Conservation (phyloP, 345 rosid species). For the Combretum micranthum region DNA sequence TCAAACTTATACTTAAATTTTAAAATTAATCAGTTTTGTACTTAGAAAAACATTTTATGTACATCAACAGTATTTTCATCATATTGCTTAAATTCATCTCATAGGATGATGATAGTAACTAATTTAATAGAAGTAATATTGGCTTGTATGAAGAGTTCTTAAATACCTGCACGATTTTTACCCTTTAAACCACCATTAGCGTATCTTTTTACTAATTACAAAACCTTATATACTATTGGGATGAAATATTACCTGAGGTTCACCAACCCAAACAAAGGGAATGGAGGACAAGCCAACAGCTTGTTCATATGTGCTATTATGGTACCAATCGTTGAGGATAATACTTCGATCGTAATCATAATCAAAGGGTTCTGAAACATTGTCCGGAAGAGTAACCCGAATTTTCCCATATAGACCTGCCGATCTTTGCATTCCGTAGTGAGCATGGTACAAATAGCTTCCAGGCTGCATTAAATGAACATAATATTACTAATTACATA, state of each 20-base stretch:
- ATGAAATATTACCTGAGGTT: constrained; percentile 56
- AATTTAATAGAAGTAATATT: no score
- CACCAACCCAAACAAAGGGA: constrained; percentile 66
- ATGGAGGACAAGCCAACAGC: constrained; percentile 48
- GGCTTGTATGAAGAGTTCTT: no score
- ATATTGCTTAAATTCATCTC: no score
- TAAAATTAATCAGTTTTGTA: no score
- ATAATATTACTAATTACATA: background rate
- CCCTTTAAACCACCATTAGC: no score
- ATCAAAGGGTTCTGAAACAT: constrained; percentile 49
- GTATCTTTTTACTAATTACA: no score
- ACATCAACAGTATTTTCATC: no score
- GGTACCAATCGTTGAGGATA: constrained; percentile 74
- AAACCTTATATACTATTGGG: no score
- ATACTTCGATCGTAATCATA: constrained; percentile 58
- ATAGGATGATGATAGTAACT: no score
- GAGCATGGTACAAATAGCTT: constrained; percentile 69
- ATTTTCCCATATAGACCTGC: constrained; percentile 67
- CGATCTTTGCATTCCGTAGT: constrained; percentile 77
- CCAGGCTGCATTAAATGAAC: constrained; percentile 40
- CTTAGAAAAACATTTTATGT: no score
- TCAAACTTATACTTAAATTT: no score
- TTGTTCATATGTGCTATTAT: constrained; percentile 51
- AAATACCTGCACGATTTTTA: no score
- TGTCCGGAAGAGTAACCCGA: constrained; percentile 33